phyloP scores from a whole-genome alignment of 352 stramenopile species.

The Phytophthora megakarya region DNA sequence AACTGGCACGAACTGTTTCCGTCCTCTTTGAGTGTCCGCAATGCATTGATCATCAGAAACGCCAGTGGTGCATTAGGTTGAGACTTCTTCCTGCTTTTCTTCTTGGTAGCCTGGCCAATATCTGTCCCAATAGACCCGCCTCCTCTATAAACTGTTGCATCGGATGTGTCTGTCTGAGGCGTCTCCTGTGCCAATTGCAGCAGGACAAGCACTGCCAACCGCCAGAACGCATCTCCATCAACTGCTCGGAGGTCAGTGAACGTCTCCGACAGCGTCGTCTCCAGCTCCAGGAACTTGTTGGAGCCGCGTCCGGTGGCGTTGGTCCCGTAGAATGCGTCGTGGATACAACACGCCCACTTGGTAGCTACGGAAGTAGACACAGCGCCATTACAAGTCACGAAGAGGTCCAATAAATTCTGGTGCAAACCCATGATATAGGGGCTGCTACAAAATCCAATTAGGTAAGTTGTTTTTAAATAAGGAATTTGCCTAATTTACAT shows the following conservation, averaged over 20 bases:
- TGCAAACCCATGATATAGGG: too few species aligned
- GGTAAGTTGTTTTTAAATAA: too few species aligned
- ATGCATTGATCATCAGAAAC: constrained; percentile 60
- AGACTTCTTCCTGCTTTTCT: constrained; percentile 34
- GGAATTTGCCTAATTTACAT: too few species aligned
- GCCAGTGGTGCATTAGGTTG: constrained; percentile 61
- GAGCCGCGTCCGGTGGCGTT: constrained; percentile 7
- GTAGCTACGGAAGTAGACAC: background rate
- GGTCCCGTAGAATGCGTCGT: constrained; percentile 41
- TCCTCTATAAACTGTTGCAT: background rate
- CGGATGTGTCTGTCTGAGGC: background rate
- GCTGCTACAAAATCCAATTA: too few species aligned
- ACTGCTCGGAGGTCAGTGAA: constrained; percentile 29
- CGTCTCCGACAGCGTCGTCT: constrained; percentile 38
- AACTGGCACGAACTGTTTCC: constrained; percentile 1
- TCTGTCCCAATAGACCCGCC: background rate
- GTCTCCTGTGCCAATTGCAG: constrained; percentile 41
- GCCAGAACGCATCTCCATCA: constrained; percentile 30
- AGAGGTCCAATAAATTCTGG: constrained; percentile 16
- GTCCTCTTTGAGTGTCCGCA: constrained; percentile 41
- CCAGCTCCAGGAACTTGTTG: constrained; percentile 67
- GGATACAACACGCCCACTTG: constrained; percentile 32
- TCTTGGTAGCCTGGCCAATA: constrained; percentile 6
- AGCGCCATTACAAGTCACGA: background rate
- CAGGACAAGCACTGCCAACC: constrained; percentile 44